Conservation (phyloP, 176 grass and related monocot genomes). For the Aegilops speltoides region DNA sequence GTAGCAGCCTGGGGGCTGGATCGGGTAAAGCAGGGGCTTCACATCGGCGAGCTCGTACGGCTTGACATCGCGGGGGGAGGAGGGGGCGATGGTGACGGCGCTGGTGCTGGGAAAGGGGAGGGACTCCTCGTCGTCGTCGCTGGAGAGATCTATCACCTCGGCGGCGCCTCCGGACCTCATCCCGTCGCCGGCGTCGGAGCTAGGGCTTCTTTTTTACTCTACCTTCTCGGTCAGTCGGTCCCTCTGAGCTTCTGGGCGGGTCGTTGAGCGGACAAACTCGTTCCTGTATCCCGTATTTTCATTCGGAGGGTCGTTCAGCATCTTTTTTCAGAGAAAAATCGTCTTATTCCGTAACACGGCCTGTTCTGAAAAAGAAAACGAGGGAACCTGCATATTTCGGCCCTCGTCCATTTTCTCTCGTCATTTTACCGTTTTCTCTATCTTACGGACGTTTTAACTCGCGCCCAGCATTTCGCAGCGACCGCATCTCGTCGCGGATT, state of each 20-base stretch:
- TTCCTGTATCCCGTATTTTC: background rate
- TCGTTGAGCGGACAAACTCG: background rate
- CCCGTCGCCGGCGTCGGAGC: constrained; percentile 11
- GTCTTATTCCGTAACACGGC: too few species aligned
- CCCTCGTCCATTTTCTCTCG: too few species aligned
- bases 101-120: constrained; percentile 1
- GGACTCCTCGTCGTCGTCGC: constrained; percentile 43
- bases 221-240: background rate
- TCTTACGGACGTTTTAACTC: too few species aligned
- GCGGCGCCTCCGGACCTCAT: constrained; percentile 21
- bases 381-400: too few species aligned
- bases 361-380: too few species aligned
- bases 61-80: constrained; percentile 42
- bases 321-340: too few species aligned
- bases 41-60: constrained; percentile 40
- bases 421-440: too few species aligned
- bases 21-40: constrained; percentile 35
- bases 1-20: constrained; percentile 28
- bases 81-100: constrained; percentile 13
- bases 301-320: too few species aligned
- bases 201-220: background rate
- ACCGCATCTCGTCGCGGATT: too few species aligned
- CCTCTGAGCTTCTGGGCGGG: background rate
- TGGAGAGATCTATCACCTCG: constrained; percentile 76
- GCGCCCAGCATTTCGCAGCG: too few species aligned